Base-by-base conservation (phyloP, 768 basidiomycete genomes). In the Amyloporia xantha region DNA sequence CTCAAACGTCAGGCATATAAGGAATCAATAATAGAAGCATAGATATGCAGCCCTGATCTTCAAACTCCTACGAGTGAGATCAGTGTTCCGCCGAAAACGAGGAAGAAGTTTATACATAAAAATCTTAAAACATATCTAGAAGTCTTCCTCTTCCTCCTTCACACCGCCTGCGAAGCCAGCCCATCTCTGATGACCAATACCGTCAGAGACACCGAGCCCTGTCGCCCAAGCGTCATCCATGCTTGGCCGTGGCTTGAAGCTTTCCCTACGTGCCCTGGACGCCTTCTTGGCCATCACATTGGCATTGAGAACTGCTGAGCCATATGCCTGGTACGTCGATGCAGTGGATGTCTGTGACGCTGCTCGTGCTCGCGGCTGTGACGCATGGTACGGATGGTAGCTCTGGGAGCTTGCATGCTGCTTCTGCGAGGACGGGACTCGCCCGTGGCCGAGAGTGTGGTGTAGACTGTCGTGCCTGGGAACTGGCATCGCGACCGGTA, bases 191-290 rank as follows among this genome's bases (percentile, higher is more conserved):
- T 36, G 36, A 23, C 47, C 52, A 23, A 44, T 57, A 15, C 24
- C 40, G 20, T 46, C 48, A 21, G 27, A 17, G 4, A 47, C 13
- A 5, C 44, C 51, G 2, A 37, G 40, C 10, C 50, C 55, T 5
- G 20, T 35, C 7, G 43, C 50, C 44, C 57, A 52, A 24, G 50
- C 50, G 25, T 66, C 71, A 54, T 90, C 88, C 17, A 81, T 65
- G 57, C 88, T 91, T 37, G 86, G 78, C 28, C 90, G 72, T 9
- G 90, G 90, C 61, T 79, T 86, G 65, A 91, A 92, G 64, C 88
- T 91, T 68, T 91, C 88, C 54, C 84, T 73, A 51, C 74, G 66
- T 35, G 77, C 76, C 44, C 79, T 67, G 35, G 73, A 65, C 25
- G 75, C 73, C 58, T 80, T 82, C 62, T 70, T 72, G 49, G 68